These are phyloP conservation scores for Puccinia polysora DNA, from an alignment of 1,284 basidiomycete genomes.

Conservation along the genomic window DNA sequence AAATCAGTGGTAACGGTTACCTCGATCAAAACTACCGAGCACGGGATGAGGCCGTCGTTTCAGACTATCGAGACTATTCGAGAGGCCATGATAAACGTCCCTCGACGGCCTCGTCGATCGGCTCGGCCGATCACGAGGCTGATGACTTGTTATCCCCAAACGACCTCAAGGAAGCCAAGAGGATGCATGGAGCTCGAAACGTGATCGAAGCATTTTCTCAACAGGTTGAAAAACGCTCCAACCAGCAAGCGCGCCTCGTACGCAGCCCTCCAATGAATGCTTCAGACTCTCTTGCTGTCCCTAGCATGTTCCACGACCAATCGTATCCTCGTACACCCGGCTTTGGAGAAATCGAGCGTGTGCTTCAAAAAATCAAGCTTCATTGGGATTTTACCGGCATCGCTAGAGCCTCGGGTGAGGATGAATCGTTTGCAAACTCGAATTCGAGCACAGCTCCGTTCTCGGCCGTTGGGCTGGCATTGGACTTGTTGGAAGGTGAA, in stretches of 20 bases:
- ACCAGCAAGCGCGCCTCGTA: constrained; percentile 4
- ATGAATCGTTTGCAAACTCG: constrained; percentile 61
- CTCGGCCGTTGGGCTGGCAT: constrained; percentile 42
- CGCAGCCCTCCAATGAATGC: constrained; percentile 1
- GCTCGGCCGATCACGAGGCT: constrained; percentile 31
- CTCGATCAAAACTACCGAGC: constrained; percentile 36
- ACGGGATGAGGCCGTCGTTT: constrained; percentile 16
- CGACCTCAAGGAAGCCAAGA: constrained; percentile 26
- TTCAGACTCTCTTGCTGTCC: constrained; percentile 12
- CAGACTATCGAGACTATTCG: background rate
- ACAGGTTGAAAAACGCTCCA: constrained; percentile 18
- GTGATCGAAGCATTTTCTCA: constrained; percentile 27
- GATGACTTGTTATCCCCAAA: constrained; percentile 34
- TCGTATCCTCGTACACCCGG: constrained; percentile 49
- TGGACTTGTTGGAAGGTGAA: constrained; percentile 29
- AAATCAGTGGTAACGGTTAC: constrained; percentile 23
- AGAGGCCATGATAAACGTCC: background rate
- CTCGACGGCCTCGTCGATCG: constrained; percentile 23
- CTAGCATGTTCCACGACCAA: constrained; percentile 33
- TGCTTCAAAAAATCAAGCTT: constrained; percentile 75
- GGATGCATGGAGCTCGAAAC: constrained; percentile 33
- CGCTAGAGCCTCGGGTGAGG: constrained; percentile 1
- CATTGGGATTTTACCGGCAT: constrained; percentile 63
- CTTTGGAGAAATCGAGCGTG: constrained; percentile 53
- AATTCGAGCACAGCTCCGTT: constrained; percentile 61